Evolutionary conservation across 179 eudicot species (phyloP), one percentile per base, ranked within the genome.

Genomic region (Pouteria campechiana): DNA sequence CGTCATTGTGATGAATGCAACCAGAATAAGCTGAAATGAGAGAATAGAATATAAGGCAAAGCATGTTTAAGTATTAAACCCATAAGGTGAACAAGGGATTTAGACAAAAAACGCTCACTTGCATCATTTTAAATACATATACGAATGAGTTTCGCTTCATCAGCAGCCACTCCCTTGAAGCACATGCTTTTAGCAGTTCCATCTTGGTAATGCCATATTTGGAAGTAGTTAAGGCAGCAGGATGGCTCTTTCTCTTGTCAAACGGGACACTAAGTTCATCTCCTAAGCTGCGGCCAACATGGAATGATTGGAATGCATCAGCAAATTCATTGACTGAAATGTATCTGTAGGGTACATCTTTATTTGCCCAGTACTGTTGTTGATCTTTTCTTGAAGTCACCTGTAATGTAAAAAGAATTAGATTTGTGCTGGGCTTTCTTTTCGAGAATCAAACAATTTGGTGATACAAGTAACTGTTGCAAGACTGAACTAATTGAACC

Each of bases 111-210:
- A 32, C 10, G 55, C 63, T 31, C 41, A 55, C 71, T 50, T 70
- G 73, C 32, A 42, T 17, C 29, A 62, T 11, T 36, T 58, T 66
- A 65, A 74, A 74, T 20, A 50, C 12, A 38, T 58, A 63, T 18
- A 74, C 63, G 31, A 74, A 74, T 24, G 81, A 70, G 60, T 70
- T 74, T 44, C 81, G 65, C 61, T 74, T 65, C 76, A 74, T 70
- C 32, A 74, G 72, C 44, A 74, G 46, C 23, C 33, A 27, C 37
- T 74, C 76, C 39, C 76, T 65, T 2, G 65, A 44, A 0, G 54
- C 37, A 14, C 59, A 45, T 28, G 81, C 76, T 40, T 66, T 74
- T 18, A 74, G 28, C 10, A 74, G 62, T 14, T 65, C 70, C 37
- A 41, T 58, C 17, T 47, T 69, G n/a, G 50, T 54, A 4, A 63